These are phyloP conservation scores for Kazachstania sp. DNA, from an alignment of 1,139 yeast genomes.

Conservation along the genomic window DNA sequence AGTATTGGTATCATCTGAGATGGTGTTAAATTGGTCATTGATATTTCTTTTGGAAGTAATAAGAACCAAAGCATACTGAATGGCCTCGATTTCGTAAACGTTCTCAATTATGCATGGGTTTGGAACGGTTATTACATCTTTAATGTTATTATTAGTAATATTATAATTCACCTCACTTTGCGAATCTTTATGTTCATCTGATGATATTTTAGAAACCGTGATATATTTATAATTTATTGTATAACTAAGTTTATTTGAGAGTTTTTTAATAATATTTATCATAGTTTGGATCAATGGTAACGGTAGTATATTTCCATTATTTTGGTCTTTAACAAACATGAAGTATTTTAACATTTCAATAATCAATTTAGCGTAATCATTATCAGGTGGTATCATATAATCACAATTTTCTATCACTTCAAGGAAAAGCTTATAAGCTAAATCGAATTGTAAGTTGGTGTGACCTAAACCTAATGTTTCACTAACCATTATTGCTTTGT, in stretches of 20 bases:
- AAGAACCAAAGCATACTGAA: conserved; percentile 16
- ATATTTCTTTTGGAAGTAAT: conserved; percentile 7
- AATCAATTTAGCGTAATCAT: neutral
- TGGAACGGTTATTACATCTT: conserved; percentile 13
- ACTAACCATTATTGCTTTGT: conserved; percentile 12
- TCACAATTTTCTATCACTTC: conserved; percentile 1
- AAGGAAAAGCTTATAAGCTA: conserved; percentile 1
- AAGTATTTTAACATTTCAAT: conserved; percentile 5
- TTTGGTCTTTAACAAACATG: conserved; percentile 2
- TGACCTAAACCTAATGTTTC: neutral
- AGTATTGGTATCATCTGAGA: conserved; percentile 17
- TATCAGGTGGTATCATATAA: neutral
- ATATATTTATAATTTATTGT: conserved; percentile 20
- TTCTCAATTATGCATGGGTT: conserved; percentile 18
- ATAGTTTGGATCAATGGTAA: conserved; percentile 5
- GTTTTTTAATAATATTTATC: conserved; percentile 10
- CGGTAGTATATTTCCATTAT: neutral
- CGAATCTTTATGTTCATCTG: neutral
- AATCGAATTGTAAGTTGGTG: neutral
- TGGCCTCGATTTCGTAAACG: conserved; percentile 15
- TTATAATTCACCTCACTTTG: conserved; percentile 1
- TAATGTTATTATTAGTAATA: neutral
- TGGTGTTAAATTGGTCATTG: neutral
- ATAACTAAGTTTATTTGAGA: conserved; percentile 14
- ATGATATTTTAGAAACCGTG: conserved; percentile 8